Evolutionary conservation across 2,329 filamentous ascomycete species (phyloP), one percentile per base, ranked within the genome.

Genomic region (Pseudopithomyces chartarum): DNA sequence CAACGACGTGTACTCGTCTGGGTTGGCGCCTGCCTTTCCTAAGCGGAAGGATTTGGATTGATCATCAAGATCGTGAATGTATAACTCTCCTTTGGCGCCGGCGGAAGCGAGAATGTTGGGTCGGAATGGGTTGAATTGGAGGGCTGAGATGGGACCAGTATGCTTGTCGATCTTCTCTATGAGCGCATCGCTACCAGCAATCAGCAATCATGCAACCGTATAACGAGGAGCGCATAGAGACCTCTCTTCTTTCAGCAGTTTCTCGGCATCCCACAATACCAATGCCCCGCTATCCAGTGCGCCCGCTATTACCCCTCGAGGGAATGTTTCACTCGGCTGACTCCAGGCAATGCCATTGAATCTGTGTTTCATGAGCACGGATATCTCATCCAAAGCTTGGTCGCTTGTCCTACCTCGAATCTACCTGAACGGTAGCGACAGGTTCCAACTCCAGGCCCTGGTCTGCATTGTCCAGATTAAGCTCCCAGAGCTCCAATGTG

Each of bases 281-380:
- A 99, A 84, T 38, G 92, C 90, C 58, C 96, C 95, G 79, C 94
- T 97, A 77, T 99, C 96, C 61, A 98, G 84, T 61, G 92, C 95
- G 73, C 93, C 95, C 52, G 95, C 95, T 78, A 99, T 95, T 74
- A 99, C 90, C 64, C 96, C 95, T 65, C 87, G 85, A 13, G 91
- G 88, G 70, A 91, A 85, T 61, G 92, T 88, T 59, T 90, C 88
- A 66, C 88, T 90, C 46, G 91, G 87, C 63, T 90, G 87, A 55
- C 92, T 90, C 95, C 95, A 99, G 58, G 94, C 92, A 75, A 99
- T 90, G 73, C 98, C 95, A 77, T 97, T 95, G 78, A 99, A 99
- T 70, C 95, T 97, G 59, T 40, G 22, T 52, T 15, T 33, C 2
- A 23, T 51, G 32, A 42, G 38, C 17, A 29, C 26, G 26, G 4